Evolutionary conservation across 306 rosid species (phyloP), one percentile per base, ranked within the genome.

Genomic region (Sophora flavescens): DNA sequence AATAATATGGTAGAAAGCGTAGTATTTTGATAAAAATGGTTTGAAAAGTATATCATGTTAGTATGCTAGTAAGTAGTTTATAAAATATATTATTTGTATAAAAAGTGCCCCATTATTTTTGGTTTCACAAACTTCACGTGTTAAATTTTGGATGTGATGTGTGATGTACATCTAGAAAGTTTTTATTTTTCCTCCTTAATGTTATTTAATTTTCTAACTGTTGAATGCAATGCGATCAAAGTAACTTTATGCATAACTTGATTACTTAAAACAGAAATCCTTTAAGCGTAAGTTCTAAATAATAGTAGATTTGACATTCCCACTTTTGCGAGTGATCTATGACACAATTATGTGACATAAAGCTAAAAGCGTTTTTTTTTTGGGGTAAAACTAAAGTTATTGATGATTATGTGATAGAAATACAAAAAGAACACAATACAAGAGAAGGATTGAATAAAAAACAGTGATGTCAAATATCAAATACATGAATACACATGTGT

Each of bases 161-260:
- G 36, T 36, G 52, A 14, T 13, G 15, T 12, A 64, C 10, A 61
- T 61, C 10, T 8, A 32, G 6, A 17, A 51, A 80, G 48, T 44
- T 54, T 17, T 72, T 41, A 63, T 61, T 63, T 13, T 68, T 15
- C 44, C 63, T 67, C 68, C 57, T 70, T 13, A 48, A 75, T 62
- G 72, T 71, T 70, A 63, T 76, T 66, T n/a, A n/a, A n/a, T n/a
- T 59, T 56, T 42, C 54, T 26, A 73, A 81, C 78, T 48, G 76
- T 64, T 63, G 39, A 77, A 35, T 10, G 80, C 53, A 85, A 52
- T 10, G 80, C 53, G 83, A 52, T 83, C 22, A 79, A 74, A 57
- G 52, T 32, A 41, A 63, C 56, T 28, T 72, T 53, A 52, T 51
- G 57, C 70, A 68, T 68, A 66, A 65, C 66, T 59, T 57, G 4